Base-by-base conservation (phyloP, 2,329 filamentous ascomycete genomes). In the Septoria petroselini region DNA sequence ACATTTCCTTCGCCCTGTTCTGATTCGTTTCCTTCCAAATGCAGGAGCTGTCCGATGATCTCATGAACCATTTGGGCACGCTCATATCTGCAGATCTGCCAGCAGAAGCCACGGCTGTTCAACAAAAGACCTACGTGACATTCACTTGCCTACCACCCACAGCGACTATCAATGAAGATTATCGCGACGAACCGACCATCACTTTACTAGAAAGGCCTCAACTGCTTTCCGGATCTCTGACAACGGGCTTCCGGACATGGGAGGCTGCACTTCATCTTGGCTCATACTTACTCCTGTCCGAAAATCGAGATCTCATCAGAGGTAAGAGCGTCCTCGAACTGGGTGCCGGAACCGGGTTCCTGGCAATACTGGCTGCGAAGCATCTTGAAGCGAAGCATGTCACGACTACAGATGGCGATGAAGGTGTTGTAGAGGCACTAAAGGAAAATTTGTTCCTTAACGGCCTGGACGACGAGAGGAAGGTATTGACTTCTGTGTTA, bases 31-130 rank as follows among this genome's bases (percentile, higher is more conserved):
- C 19, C 43, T 42, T 30, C 17, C 29, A n/a, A n/a, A n/a, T n/a
- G n/a, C 71, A 96, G 91, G 89, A 85, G 68, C 83, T 95, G 39
- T 89, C 85, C 54, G 88, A 95, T 69, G 77, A 85, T 68, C 78
- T 96, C 62, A 87, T 91, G 78, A 75, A 76, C 48, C 73, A 76
- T 30, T 77, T 94, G 59, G 81, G 84, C 46, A 69, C 75, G 53
- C 76, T 93, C 18, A 76, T 94, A 50, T 74, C 77, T 15, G 74
- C 77, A 23, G 80, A 82, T 12, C 70, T 86, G 12, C 82, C 80
- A n/a, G 76, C 82, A 15, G 83, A 89, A 63, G 67, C 77, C 19
- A 72, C 76, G 31, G 79, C 83, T 48, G 86, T 81, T 18, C 88
- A 91, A 69, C 79, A 82, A 61, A 86, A 86, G 65, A 81, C 81